A percentile compares a stretch with the other conserved stretches of the same genome.
These are phyloP conservation scores for Alnus rubra DNA, from an alignment of 306 rosid species.

Conservation along the genomic window DNA sequence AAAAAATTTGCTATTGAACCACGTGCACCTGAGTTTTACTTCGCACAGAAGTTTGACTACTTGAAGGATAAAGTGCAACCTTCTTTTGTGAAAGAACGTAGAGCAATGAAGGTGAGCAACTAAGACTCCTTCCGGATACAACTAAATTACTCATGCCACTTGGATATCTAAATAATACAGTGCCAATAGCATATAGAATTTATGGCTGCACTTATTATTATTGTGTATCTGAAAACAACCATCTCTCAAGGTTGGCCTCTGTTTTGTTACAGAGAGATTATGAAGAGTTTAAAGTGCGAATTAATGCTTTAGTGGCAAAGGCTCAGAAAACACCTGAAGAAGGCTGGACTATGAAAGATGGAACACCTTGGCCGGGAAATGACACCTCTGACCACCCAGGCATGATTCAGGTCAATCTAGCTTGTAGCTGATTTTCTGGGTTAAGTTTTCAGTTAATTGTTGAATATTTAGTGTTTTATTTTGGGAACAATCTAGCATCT, in stretches of 20 bases:
- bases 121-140: slow-evolving; percentile 21
- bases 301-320: slow-evolving; percentile 93
- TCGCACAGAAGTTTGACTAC: slow-evolving; percentile 97
- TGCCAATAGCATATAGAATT: background rate
- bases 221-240: slow-evolving; percentile 15
- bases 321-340: slow-evolving; percentile 99
- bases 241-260: slow-evolving; percentile 18
- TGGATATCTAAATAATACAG: background rate
- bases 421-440: background rate
- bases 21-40: slow-evolving; percentile 96
- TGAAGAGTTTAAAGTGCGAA: slow-evolving; percentile 87
- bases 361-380: slow-evolving; percentile 98
- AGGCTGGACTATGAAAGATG: slow-evolving; percentile 99
- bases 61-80: slow-evolving; percentile 92
- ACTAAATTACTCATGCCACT: background rate
- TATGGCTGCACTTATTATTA: slow-evolving; percentile 4
- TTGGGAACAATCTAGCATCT: background rate
- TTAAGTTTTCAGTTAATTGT: background rate
- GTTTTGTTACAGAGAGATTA: slow-evolving; percentile 71
- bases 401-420: slow-evolving; percentile 83
- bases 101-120: slow-evolving; percentile 89
- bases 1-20: slow-evolving; percentile 82
- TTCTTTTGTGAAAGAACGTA: slow-evolving; percentile 96
- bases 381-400: slow-evolving; percentile 96
- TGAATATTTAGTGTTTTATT: slow-evolving; percentile 5